phyloP scores from a whole-genome alignment of 2,329 filamentous ascomycete genomes.

The Cladosporium sp. region DNA sequence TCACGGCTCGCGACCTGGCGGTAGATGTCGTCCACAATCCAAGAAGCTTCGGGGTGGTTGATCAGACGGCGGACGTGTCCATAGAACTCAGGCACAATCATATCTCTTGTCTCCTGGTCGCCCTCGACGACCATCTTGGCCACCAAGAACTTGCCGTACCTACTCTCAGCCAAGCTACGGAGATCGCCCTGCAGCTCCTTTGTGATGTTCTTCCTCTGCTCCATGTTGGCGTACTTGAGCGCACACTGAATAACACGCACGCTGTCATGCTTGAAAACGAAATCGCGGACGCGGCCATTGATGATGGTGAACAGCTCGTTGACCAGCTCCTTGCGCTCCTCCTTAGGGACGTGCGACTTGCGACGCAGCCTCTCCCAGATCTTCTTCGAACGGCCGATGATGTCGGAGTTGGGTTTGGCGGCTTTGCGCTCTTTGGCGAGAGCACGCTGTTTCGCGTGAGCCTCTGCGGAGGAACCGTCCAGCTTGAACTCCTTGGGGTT shows the following conservation, averaged over 20 bases:
- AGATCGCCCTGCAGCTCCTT: constrained; percentile 82
- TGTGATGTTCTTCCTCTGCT: constrained; percentile 82
- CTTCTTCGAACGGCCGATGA: constrained; percentile 86
- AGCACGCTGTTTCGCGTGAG: constrained; percentile 88
- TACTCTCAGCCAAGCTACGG: constrained; percentile 80
- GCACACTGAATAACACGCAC: constrained; percentile 96
- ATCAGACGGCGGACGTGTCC: constrained; percentile 89
- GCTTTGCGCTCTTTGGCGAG: constrained; percentile 84
- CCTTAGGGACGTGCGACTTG: constrained; percentile 87
- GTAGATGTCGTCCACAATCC: constrained; percentile 98
- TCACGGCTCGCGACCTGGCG: constrained; percentile 77
- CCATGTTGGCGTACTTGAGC: constrained; percentile 85
- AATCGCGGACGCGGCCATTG: constrained; percentile 85
- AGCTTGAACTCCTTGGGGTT: constrained; percentile 31
- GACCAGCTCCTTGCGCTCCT: constrained; percentile 82
- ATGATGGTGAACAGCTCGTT: constrained; percentile 88
- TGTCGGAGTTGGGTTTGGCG: constrained; percentile 87
- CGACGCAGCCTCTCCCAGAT: constrained; percentile 90
- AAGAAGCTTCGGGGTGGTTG: constrained; percentile 92
- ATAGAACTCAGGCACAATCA: constrained; percentile 93
- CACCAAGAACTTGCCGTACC: constrained; percentile 95
- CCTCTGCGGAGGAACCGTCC: constrained; percentile 65
- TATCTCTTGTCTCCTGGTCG: constrained; percentile 77
- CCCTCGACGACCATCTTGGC: constrained; percentile 94
- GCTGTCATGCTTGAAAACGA: constrained; percentile 97